These are phyloP conservation scores for Senecio squalidus DNA, from an alignment of 140 eudicot species.

Conservation along the genomic window DNA sequence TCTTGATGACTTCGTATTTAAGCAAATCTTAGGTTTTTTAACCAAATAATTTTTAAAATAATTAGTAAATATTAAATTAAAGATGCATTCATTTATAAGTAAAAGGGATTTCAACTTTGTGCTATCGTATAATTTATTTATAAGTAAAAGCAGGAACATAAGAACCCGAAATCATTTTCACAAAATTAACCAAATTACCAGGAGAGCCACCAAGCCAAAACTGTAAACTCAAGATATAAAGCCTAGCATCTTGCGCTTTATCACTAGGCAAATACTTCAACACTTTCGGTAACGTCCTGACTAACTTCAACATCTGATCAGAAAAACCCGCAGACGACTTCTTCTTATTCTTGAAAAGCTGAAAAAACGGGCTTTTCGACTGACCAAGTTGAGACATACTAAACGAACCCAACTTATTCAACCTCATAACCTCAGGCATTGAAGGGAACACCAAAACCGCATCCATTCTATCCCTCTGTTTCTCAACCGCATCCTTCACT, in stretches of 20 bases:
- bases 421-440: constrained; percentile 99
- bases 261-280: constrained; percentile 94
- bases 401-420: too few relatives aligned
- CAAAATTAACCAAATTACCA: too few relatives aligned
- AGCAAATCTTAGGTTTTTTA: too few relatives aligned
- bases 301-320: constrained; percentile 91
- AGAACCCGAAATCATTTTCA: constrained; percentile 90
- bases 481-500: too few relatives aligned
- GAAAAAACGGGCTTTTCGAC: constrained; percentile 89
- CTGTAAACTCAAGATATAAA: constrained; percentile 89
- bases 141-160: constrained; percentile 86
- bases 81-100: not conserved
- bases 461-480: constrained; percentile 96
- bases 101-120: not conserved
- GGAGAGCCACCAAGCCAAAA: constrained; percentile 99
- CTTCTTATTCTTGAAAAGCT: constrained; percentile 86
- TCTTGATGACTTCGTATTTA: too few relatives aligned
- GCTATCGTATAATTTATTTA: constrained; percentile 5
- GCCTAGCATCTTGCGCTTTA: constrained; percentile 98
- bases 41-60: too few relatives aligned
- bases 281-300: constrained; percentile 91
- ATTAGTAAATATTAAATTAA: not conserved
- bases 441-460: constrained; percentile 98
- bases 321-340: constrained; percentile 90
- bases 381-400: constrained; percentile 97